Conservation (phyloP, 768 basidiomycete genomes). For the Dacryopinax spathularia region DNA sequence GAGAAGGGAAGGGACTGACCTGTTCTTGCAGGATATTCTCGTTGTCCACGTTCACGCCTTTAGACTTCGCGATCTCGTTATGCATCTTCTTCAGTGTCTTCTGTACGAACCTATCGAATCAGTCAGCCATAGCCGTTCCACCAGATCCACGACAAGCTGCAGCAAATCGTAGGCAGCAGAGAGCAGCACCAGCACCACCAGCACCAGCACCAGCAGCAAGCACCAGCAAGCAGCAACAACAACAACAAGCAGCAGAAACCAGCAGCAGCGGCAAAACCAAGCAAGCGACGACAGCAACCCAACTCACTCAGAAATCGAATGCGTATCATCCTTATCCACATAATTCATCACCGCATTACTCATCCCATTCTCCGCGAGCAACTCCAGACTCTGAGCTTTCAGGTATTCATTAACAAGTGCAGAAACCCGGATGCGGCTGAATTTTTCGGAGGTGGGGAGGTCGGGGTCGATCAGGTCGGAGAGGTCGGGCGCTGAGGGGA, state of each 20-base stretch:
- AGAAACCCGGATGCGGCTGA: conserved; percentile 69
- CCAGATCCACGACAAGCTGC: not conserved
- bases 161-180: not conserved
- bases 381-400: conserved; percentile 79
- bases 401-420: conserved; percentile 87
- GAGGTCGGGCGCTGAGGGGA: conserved; percentile 61
- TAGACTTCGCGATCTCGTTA: conserved; percentile 19
- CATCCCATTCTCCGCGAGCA: conserved; percentile 81
- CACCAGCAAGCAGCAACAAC: not conserved
- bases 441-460: conserved; percentile 50
- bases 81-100: conserved; percentile 11
- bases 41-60: conserved; percentile 51
- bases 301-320: conserved; percentile 75
- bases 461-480: conserved; percentile 51
- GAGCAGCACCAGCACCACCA: conserved; percentile 5
- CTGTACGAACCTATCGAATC: conserved; percentile 10
- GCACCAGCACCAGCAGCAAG: not conserved
- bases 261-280: not conserved
- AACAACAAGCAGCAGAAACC: not conserved
- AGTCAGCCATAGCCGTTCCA: not conserved
- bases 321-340: conserved; percentile 93
- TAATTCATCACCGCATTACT: conserved; percentile 87
- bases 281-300: not conserved
- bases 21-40: conserved; percentile 50
- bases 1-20: conserved; percentile 14